phyloP scores from a whole-genome alignment of 1,284 basidiomycete genomes.

The Leccinum fuscescens region DNA sequence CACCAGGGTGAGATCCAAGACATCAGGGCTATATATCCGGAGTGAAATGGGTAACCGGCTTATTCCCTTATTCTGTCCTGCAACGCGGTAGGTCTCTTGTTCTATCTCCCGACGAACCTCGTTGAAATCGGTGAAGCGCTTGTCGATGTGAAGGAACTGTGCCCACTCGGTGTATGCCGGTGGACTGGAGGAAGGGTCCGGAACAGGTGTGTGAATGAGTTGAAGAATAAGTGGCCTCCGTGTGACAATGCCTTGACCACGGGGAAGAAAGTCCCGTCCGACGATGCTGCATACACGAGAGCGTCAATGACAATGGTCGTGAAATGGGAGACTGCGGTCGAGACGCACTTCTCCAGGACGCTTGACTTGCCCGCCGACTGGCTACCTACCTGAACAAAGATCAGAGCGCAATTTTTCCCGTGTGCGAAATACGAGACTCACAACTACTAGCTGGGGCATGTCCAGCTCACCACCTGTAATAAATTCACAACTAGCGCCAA shows the following conservation, averaged over 20 bases:
- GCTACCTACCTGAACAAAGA: slow-evolving; percentile 65
- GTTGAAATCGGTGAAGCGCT: slow-evolving; percentile 91
- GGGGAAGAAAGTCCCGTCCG: slow-evolving; percentile 92
- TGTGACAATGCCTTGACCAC: slow-evolving; percentile 93
- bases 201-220: slow-evolving; percentile 83
- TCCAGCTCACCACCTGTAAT: slow-evolving; percentile 75
- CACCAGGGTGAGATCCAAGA: slow-evolving; percentile 93
- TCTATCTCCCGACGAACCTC: slow-evolving; percentile 97
- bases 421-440: slow-evolving; percentile 37
- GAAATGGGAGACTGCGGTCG: neutral
- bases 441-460: slow-evolving; percentile 83
- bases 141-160: slow-evolving; percentile 96
- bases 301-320: neutral
- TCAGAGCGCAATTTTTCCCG: neutral
- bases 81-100: slow-evolving; percentile 95
- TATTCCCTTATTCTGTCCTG: slow-evolving; percentile 98
- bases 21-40: slow-evolving; percentile 93
- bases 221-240: slow-evolving; percentile 93
- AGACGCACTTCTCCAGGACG: slow-evolving; percentile 77
- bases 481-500: slow-evolving; percentile 18
- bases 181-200: slow-evolving; percentile 44
- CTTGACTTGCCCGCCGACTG: slow-evolving; percentile 86
- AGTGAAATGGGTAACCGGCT: slow-evolving; percentile 94
- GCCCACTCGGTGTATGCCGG: slow-evolving; percentile 80
- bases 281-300: slow-evolving; percentile 65